Conservation (phyloP, 2,329 filamentous ascomycete species). For the Zalaria obscura region DNA sequence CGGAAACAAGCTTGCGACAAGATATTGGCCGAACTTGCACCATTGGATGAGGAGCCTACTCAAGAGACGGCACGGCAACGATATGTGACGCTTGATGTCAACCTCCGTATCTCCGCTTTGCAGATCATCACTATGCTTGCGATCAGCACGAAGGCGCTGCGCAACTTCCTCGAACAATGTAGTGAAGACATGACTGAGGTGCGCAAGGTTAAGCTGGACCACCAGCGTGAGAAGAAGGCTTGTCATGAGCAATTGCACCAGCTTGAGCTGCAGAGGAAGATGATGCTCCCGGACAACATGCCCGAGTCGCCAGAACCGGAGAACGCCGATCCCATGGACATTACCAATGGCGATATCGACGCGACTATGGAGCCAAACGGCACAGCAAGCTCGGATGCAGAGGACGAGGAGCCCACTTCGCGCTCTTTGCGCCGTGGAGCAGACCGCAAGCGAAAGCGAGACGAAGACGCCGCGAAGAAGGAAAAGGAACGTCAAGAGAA, state of each 20-base stretch:
- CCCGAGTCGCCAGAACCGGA: slow-evolving; percentile 43
- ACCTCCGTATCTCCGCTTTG: slow-evolving; percentile 64
- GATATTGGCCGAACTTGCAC: slow-evolving; percentile 68
- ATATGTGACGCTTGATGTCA: slow-evolving; percentile 68
- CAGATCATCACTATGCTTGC: slow-evolving; percentile 80
- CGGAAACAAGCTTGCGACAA: slow-evolving; percentile 62
- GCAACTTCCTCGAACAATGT: slow-evolving; percentile 82
- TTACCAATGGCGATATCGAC: slow-evolving; percentile 11
- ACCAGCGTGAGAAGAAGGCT: slow-evolving; percentile 59
- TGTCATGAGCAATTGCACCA: slow-evolving; percentile 12
- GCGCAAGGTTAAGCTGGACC: slow-evolving; percentile 90
- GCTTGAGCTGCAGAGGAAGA: slow-evolving; percentile 60
- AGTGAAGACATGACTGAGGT: slow-evolving; percentile 88
- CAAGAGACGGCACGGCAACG: slow-evolving; percentile 57
- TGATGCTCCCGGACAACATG: slow-evolving; percentile 57
- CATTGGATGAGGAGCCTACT: slow-evolving; percentile 59
- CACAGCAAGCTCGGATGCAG: slow-evolving; percentile 38
- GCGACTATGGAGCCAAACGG: slow-evolving; percentile 42
- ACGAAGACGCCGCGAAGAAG: slow-evolving; percentile 49
- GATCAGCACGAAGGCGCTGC: slow-evolving; percentile 71
- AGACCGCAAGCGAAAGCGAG: slow-evolving; percentile 31
- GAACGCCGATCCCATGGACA: slow-evolving; percentile 30
- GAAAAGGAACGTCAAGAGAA: slow-evolving; percentile 51
- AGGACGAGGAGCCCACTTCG: slow-evolving; percentile 49
- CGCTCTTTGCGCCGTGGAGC: slow-evolving; percentile 28